Evolutionary conservation across 805 yeast species (phyloP).

Genomic region (Wickerhamomyces strasburgensis): DNA sequence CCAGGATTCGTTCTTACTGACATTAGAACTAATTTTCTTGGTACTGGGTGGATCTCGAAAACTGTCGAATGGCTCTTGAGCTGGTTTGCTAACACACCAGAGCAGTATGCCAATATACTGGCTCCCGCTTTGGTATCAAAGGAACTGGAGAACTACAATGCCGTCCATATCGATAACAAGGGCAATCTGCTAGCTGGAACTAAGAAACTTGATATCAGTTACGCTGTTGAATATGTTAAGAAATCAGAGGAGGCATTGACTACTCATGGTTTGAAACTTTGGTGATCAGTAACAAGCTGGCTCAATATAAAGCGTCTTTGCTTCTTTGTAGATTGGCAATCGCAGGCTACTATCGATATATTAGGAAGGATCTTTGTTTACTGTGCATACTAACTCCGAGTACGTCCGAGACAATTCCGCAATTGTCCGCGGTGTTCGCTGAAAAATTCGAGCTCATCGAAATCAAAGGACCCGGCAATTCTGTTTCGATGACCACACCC

Average conservation of each 20-base stretch:
- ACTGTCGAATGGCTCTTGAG: conserved; percentile 28
- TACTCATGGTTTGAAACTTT: conserved; percentile 12
- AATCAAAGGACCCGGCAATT: neutral
- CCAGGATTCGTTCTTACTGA: conserved; percentile 35
- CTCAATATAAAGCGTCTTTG: too few species aligned
- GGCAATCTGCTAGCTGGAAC: conserved; percentile 26
- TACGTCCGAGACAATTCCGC: too few species aligned
- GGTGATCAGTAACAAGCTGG: too few species aligned
- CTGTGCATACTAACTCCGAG: too few species aligned
- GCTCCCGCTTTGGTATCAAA: conserved; percentile 29
- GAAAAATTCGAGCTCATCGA: neutral
- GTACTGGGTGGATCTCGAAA: conserved; percentile 24
- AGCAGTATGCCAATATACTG: conserved; percentile 29
- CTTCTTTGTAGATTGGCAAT: too few species aligned
- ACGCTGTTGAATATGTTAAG: conserved; percentile 25
- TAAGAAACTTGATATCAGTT: conserved; percentile 26
- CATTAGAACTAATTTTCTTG: conserved; percentile 31
- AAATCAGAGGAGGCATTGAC: conserved; percentile 24
- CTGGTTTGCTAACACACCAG: conserved; percentile 29
- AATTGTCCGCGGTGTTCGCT: too few species aligned
- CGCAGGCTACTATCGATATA: too few species aligned
- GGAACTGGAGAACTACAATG: conserved; percentile 27
- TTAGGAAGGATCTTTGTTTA: too few species aligned
- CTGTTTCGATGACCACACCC: too few species aligned
- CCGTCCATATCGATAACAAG: conserved; percentile 28